Evolutionary conservation across 148 eudicot genomes (phyloP).

Genomic region (Fallopia convolvulus): DNA sequence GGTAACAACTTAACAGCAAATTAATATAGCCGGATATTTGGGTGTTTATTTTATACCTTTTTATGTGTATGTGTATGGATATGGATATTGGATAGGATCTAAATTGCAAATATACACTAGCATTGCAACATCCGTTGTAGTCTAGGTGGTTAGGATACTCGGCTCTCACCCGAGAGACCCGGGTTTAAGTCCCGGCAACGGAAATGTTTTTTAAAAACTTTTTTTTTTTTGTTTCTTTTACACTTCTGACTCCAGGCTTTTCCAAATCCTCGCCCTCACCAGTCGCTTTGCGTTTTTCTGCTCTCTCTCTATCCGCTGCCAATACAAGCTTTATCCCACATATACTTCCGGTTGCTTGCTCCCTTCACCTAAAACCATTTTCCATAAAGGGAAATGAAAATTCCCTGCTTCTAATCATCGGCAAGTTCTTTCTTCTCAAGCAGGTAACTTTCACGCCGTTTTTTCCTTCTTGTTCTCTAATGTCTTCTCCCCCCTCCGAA

Average conservation of each 20-base stretch:
- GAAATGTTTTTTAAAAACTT: slow-evolving; percentile 17
- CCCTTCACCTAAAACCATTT: neutral
- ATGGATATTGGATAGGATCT: too few species aligned
- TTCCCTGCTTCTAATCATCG: neutral
- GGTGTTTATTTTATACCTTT: too few species aligned
- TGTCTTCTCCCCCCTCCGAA: neutral
- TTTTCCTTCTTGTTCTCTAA: neutral
- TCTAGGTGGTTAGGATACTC: slow-evolving; percentile 99
- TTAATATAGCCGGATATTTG: too few species aligned
- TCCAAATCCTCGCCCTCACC: neutral
- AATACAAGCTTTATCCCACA: neutral
- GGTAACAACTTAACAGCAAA: too few species aligned
- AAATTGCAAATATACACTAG: too few species aligned
- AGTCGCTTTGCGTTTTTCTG: neutral
- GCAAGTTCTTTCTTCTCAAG: neutral
- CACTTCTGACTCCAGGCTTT: too few species aligned
- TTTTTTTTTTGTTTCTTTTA: too few species aligned
- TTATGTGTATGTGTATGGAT: too few species aligned
- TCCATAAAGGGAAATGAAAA: neutral
- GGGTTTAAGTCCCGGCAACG: slow-evolving; percentile 99
- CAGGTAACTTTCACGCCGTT: neutral
- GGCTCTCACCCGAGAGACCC: slow-evolving; percentile 99
- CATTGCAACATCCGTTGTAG: slow-evolving; percentile 65
- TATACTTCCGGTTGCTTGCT: too few species aligned
- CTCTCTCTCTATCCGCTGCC: neutral